Evolutionary conservation across 2,329 filamentous ascomycete species (phyloP), one percentile per base, ranked within the genome.

Genomic region (Aureobasidium sp.): DNA sequence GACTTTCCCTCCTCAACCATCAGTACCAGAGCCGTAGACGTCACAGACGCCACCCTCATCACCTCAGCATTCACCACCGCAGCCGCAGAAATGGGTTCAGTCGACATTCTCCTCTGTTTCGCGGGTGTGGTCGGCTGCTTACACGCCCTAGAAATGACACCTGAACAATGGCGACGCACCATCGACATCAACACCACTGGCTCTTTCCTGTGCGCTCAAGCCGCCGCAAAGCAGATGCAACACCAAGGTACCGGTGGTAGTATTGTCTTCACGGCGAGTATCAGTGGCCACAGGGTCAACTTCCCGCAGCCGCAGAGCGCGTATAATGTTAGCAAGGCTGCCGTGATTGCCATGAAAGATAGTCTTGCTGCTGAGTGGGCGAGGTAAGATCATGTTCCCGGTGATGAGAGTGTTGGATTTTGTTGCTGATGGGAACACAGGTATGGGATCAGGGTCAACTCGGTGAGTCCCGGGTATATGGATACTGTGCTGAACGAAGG

Each of bases 341-440:
- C 79, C 0, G 66, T 90, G 1, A 60, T 85, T 25, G 77, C 79
- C 47, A 65, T 89, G 59, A 82, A 80, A 45, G 79, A 76, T 58
- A 82, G 75, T 30, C 68, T 90, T 14, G 86, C 85, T 0, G 84
- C 82, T 0, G 86, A 90, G 66, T 90, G 85, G 86, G 83, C 82
- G 1, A 74, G 60, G 69, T 41, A 12, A 25, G 38, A 25, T 39
- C 14, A 6, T 22, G 85, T 65, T 61, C 21, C 57, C n/a, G n/a
- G n/a, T n/a, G n/a, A n/a, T n/a, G n/a, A n/a, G n/a, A n/a, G 50
- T 19, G 57, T 58, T 16, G 58, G 57, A 3, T 53, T 58, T 59
- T 12, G 39, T 37, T 17, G 44, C 53, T 29, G 11, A 29, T 21
- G 48, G 55, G 34, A 56, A 58, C 57, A 60, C 58, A 41, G 22